Base-by-base conservation (phyloP, 78 protist species). In the Monosiga brevicollis region DNA sequence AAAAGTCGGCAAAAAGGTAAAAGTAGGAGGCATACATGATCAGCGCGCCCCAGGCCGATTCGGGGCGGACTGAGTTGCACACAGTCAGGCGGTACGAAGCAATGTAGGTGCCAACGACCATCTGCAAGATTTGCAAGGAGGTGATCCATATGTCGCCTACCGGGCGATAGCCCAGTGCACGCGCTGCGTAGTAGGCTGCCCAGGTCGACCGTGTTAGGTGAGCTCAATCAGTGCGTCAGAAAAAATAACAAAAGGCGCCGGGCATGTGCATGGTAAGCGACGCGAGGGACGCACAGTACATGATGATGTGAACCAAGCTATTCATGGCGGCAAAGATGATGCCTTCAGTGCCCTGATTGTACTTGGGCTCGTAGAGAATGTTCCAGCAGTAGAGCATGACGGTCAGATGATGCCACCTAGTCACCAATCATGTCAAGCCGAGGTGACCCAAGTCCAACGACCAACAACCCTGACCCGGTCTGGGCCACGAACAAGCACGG, bases 331-430 rank as follows among this genome's bases (percentile, higher is more conserved):
- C 6, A 15, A 49, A 49, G 62, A 49, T 6, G 29, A 49, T 15
- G 62, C 62, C 62, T 49, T 49, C 62, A 15, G 29, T 15, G 62
- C 62, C 62, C 29, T 6, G 6, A 15, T 15, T 15, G 29, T 20
- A 6, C 29, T 6, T 20, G 29, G 62, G 62, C 62, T 6, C 62
- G 62, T 49, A 49, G 29, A 15, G 6, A 15, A 49, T 49, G 62
- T 49, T 49, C 62, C 62, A 49, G 80, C 89, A 85, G 91, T 77
- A 88, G 74, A 73, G 70, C 41, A 87, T 23, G 23, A 87, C 89
- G 39, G 89, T 87, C n/a, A 34, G 9, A 76, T 88, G 91, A 86
- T 88, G 91, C n/a, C n/a, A n/a, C n/a, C n/a, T n/a, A n/a, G n/a
- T n/a, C n/a, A n/a, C n/a, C n/a, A n/a, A n/a, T n/a, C n/a, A n/a